Conservation (phyloP, 78 protist species). For the Planoprotostelium fungivorum region DNA sequence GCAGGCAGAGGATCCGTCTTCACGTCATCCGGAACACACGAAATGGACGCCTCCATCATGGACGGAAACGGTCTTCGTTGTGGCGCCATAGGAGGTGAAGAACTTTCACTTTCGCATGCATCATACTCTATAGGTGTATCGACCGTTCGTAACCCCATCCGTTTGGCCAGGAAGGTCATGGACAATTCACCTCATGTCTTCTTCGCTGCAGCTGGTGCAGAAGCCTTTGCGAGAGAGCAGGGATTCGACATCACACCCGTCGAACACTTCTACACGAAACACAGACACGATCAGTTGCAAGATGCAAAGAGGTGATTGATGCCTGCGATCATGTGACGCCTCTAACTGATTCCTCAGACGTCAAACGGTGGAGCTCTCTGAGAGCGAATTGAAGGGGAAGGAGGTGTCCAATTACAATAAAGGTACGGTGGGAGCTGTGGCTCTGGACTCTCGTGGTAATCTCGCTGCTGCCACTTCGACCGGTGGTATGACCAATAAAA, state of each 20-base stretch:
- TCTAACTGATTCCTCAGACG: too few species aligned
- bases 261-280: constrained; percentile 27
- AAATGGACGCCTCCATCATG: constrained; percentile 61
- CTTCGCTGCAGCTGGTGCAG: constrained; percentile 48
- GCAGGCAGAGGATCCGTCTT: constrained; percentile 62
- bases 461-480: constrained; percentile 71
- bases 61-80: constrained; percentile 40
- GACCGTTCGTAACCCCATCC: constrained; percentile 47
- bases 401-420: background rate
- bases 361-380: too few species aligned
- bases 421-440: constrained; percentile 74
- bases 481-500: constrained; percentile 74
- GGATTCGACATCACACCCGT: constrained; percentile 29
- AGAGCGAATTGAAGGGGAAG: too few species aligned
- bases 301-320: constrained; percentile 8
- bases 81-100: constrained; percentile 31
- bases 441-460: constrained; percentile 45
- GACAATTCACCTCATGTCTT: constrained; percentile 25
- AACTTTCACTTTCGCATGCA: too few species aligned
- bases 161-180: constrained; percentile 52
- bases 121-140: constrained; percentile 5
- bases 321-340: too few species aligned
- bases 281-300: constrained; percentile 19
- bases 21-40: constrained; percentile 25
- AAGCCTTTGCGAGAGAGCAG: constrained; percentile 8